Base-by-base conservation (phyloP, 208 protist genomes). In the Leishmania martiniquensis region DNA sequence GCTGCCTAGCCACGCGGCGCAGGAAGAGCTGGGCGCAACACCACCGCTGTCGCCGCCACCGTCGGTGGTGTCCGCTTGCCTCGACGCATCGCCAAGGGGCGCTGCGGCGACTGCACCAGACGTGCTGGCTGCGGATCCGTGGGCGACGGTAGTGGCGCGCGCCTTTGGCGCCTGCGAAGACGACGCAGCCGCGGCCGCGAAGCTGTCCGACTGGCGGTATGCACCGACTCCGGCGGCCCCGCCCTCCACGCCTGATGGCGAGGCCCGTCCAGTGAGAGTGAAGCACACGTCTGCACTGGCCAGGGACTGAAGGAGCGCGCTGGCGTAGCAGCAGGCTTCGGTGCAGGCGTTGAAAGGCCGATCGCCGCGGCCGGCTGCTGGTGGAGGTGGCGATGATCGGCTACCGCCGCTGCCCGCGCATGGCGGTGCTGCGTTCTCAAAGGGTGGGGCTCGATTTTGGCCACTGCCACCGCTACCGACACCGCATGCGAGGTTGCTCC, bases 321-420 rank as follows among this genome's bases (percentile, higher is more conserved):
- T 85, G 59, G 85, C 91, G 51, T 78, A 84, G 32, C 73, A 69
- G 59, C 91, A 82, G 4, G 91, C 91, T 70, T 90, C 91, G 42
- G 81, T 80, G 77, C 85, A 95, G n/a, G 91, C 91, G 66, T 84
- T 90, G 52, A 66, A 59, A 13, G 59, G 68, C 12, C 71, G 80
- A 75, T 84, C 80, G 20, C 74, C 52, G 37, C 51, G 70, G 32
- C n/a, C 47, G 22, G 68, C 15, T 5, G 29, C 68, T 52, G 68
- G 15, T 42, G 47, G 15, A 15, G 32, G 42, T 52, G 52, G 34
- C 15, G 34, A n/a, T n/a, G 39, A n/a, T 12, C 75, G 47, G 6
- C 47, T 63, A 10, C 49, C 25, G 22, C 15, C 47, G 32, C 65
- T 44, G 20, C 49, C 49, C 39, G 49, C 39, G 39, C 65, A 51